Conservation (phyloP, 257 asterid genomes). For the Penstemon barbatus region DNA sequence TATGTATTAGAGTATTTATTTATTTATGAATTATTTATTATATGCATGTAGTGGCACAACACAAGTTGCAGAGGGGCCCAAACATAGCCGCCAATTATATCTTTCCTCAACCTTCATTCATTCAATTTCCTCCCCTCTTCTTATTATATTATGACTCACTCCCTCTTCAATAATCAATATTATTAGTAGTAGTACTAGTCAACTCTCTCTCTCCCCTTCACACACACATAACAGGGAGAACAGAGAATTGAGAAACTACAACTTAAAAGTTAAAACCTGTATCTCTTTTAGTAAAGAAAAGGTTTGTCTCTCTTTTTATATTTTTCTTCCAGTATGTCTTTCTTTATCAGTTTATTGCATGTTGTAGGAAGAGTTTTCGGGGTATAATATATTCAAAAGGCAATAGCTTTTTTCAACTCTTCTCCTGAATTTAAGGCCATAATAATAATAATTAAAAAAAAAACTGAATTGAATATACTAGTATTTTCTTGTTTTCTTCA, state of each 20-base stretch:
- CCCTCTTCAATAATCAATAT: neutral
- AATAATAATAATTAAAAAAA: neutral
- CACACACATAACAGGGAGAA: conserved; percentile 6
- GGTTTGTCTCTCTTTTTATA: neutral
- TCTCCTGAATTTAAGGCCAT: neutral
- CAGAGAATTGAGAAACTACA: no score
- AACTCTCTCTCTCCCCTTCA: conserved; percentile 27
- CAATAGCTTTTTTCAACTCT: neutral
- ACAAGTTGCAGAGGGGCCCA: conserved; percentile 31
- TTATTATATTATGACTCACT: neutral
- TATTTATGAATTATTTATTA: neutral
- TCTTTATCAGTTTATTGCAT: conserved; percentile 13
- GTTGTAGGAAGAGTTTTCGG: conserved; percentile 25
- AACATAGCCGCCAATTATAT: conserved; percentile 33
- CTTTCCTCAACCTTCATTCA: conserved; percentile 21
- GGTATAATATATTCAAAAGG: conserved; percentile 7
- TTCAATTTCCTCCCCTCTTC: neutral
- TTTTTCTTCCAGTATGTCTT: neutral
- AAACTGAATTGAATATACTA: neutral
- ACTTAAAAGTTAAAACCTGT: no score
- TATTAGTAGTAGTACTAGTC: neutral
- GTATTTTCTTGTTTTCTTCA: neutral
- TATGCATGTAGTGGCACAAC: neutral
- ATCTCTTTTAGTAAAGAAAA: neutral
- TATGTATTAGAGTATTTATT: neutral